A percentile compares a stretch with the other conserved stretches of the same genome.
Evolutionary conservation across 148 eudicot genomes (phyloP).

Genomic region (Rhododendron simsii): DNA sequence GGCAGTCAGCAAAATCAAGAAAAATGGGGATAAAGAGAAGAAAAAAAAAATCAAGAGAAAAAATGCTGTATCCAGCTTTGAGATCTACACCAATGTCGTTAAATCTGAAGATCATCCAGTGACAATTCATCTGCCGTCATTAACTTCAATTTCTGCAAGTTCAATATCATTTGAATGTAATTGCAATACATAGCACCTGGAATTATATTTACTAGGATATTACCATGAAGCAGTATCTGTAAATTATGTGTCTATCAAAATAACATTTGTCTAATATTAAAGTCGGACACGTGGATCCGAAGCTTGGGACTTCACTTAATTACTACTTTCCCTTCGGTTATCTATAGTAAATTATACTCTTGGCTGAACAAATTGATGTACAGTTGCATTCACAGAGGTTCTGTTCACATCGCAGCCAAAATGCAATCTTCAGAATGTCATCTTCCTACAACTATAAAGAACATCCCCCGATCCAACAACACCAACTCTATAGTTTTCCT

Average conservation of each 20-base stretch:
- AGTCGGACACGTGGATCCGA: neutral
- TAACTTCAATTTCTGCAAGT: constrained; percentile 80
- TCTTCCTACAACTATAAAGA: neutral
- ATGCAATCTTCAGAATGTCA: neutral
- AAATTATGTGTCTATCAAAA: neutral
- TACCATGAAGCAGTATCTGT: neutral
- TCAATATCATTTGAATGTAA: neutral
- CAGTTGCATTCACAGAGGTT: neutral
- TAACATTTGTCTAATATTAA: neutral
- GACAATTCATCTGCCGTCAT: constrained; percentile 61
- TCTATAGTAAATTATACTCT: neutral
- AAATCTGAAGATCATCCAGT: constrained; percentile 70
- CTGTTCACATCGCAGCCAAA: too few relatives aligned
- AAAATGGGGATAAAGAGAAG: neutral
- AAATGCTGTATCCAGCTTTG: neutral
- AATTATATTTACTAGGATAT: neutral
- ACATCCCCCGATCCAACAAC: too few relatives aligned
- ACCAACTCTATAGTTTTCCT: too few relatives aligned
- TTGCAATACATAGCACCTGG: neutral
- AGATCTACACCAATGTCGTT: neutral
- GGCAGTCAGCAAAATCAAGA: neutral
- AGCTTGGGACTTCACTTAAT: neutral
- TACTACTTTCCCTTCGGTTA: neutral
- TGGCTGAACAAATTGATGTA: neutral
- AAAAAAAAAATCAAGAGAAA: neutral